Base-by-base conservation (phyloP, 495 filamentous ascomycete species). In the Penicillium diatomitis region DNA sequence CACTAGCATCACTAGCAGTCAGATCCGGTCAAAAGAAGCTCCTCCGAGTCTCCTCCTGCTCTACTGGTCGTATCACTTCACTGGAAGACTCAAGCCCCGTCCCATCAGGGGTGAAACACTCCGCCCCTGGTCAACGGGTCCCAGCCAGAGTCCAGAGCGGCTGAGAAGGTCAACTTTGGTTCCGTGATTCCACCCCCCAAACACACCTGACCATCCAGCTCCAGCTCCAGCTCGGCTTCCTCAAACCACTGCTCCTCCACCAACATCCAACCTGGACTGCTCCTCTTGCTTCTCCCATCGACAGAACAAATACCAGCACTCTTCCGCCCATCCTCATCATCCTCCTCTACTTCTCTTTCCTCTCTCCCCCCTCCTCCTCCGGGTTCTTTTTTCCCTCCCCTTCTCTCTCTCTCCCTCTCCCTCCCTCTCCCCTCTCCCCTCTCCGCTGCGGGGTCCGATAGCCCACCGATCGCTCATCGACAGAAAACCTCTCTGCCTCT, bases 401-500 rank as follows among this genome's bases (percentile, higher is more conserved):
- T 42, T 27, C 28, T 32, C 33, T 40, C 44, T 38, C 8, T 32
- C 27, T 37, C 34, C 20, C 9, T 38, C 41, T 44, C 39, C 12
- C 45, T 41, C 31, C 49, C 45, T 4, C 37, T 31, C 45, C 31
- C 49, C 45, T 4, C 37, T 31, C 20, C 32, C 31, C 39, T 51
- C 35, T 55, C 45, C 43, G 46, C 45, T 53, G 50, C 55, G 58
- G 48, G 56, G 56, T 58, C 51, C 36, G 44, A 44, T 40, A 58
- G 36, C 36, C 56, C 56, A 32, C 53, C 40, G 10, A 20, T 49
- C 50, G 43, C 32, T 54, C 45, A 20, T 20, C 20, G 20, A 20
- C 20, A 20, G 20, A 20, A 20, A 20, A 32, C 51, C 40, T 38
- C 27, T 46, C 49, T 38, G 39, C 41, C 56, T 45, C 51, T 47